A percentile compares a stretch with the other conserved stretches of the same genome.
phyloP scores from a whole-genome alignment of 805 yeast species.

The Saccharomyces cerevisiae region DNA sequence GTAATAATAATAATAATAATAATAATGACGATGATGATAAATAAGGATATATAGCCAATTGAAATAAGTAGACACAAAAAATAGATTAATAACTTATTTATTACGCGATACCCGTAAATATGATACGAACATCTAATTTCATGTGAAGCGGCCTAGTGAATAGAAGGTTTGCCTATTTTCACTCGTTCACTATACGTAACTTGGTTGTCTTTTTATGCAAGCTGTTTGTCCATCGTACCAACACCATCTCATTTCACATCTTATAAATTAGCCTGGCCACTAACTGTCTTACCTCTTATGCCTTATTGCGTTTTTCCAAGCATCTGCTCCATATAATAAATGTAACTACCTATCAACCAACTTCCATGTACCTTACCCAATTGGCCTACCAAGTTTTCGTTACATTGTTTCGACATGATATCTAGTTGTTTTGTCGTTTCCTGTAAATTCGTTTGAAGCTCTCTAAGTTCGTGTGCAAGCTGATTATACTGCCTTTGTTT shows the following conservation, averaged over 20 bases:
- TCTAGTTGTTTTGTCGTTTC: conserved; percentile 23
- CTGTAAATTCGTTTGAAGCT: conserved; percentile 21
- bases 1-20: background rate
- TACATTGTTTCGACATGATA: conserved; percentile 27
- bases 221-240: background rate
- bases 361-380: conserved; percentile 28
- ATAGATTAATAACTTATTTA: background rate
- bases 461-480: conserved; percentile 22
- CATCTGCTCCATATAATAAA: conserved; percentile 21
- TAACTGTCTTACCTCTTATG: background rate
- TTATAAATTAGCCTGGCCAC: background rate
- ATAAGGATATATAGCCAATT: background rate
- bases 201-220: background rate
- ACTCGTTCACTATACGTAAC: background rate
- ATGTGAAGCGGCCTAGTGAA: no score
- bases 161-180: background rate
- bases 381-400: conserved; percentile 25
- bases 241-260: conserved; percentile 8
- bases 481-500: conserved; percentile 29
- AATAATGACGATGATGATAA: background rate
- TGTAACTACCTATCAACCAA: conserved; percentile 28
- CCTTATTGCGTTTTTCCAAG: conserved; percentile 11
- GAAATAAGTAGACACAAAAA: background rate
- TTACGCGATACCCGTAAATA: background rate
- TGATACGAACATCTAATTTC: background rate